A percentile compares a stretch with the other conserved stretches of the same genome.
Evolutionary conservation across 169 alveolate species (phyloP).

Genomic region (Cardiosporidium cionae): DNA sequence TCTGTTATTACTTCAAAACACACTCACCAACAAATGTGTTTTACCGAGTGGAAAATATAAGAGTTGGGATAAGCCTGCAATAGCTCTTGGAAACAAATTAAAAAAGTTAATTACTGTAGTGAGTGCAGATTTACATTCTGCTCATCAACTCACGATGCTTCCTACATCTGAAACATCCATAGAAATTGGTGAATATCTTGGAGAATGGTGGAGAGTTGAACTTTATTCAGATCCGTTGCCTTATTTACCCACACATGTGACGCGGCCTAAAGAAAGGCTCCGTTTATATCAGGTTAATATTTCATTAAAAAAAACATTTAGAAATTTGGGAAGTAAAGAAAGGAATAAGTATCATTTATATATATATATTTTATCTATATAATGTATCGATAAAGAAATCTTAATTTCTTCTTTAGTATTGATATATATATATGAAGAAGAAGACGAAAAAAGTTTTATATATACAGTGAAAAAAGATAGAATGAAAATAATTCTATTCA

Average conservation of each 20-base stretch:
- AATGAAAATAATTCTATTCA: too few relatives aligned
- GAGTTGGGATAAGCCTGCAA: constrained; percentile 52
- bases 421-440: too few relatives aligned
- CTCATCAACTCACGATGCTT: constrained; percentile 16
- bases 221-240: constrained; percentile 45
- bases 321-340: too few relatives aligned
- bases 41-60: constrained; percentile 38
- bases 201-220: constrained; percentile 54
- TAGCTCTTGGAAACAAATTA: constrained; percentile 32
- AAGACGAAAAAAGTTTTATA: too few relatives aligned
- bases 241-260: constrained; percentile 50
- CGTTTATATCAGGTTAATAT: constrained; percentile 53
- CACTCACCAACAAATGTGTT: constrained; percentile 33
- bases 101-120: constrained; percentile 1
- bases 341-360: too few relatives aligned
- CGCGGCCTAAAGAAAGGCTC: constrained; percentile 48
- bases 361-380: too few relatives aligned
- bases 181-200: constrained; percentile 46
- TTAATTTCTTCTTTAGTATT: too few relatives aligned
- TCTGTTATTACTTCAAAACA: constrained; percentile 38
- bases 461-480: too few relatives aligned
- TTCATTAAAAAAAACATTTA: too few relatives aligned
- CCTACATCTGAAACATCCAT: neutral
- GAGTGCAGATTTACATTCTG: neutral
- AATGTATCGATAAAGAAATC: too few relatives aligned